phyloP scores from a whole-genome alignment of 371 early-diverging fungal species.

The Mortierella sp. region DNA sequence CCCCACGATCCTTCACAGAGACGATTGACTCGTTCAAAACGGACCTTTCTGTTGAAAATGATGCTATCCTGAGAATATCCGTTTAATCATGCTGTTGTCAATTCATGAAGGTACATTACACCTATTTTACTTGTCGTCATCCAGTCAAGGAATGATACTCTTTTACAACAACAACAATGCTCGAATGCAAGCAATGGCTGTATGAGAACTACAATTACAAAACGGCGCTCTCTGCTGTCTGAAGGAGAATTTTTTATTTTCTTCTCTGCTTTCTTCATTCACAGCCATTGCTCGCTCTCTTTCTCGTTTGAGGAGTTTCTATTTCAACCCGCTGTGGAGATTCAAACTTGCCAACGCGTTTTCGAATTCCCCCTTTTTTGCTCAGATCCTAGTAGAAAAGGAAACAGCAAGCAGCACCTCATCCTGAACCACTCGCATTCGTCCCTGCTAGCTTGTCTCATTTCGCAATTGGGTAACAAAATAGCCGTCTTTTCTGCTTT shows the following conservation, averaged over 20 bases:
- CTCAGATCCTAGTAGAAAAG: not conserved
- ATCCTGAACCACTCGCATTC: constrained; percentile 12
- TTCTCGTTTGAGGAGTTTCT: not conserved
- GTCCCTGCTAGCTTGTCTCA: constrained; percentile 2
- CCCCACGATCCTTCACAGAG: not conserved
- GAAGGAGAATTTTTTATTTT: constrained; percentile 1
- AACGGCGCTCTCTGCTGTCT: constrained; percentile 2
- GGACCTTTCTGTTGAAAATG: not conserved
- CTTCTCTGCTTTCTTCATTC: not conserved
- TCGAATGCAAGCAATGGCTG: not conserved
- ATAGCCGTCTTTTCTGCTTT: not conserved
- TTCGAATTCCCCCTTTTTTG: not conserved
- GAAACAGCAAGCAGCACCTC: not conserved
- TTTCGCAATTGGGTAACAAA: not conserved
- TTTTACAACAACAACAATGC: not conserved
- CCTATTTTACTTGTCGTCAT: not conserved
- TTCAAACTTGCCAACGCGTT: constrained; percentile 6
- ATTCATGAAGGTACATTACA: not conserved
- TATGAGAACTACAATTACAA: not conserved
- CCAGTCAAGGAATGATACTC: not conserved
- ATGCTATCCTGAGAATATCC: not conserved
- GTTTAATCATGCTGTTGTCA: not conserved
- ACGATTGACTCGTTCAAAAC: not conserved
- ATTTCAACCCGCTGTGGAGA: not conserved
- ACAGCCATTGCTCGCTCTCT: not conserved